phyloP scores from a whole-genome alignment of 2,329 filamentous ascomycete species.

The Cladobotryum protrusum region DNA sequence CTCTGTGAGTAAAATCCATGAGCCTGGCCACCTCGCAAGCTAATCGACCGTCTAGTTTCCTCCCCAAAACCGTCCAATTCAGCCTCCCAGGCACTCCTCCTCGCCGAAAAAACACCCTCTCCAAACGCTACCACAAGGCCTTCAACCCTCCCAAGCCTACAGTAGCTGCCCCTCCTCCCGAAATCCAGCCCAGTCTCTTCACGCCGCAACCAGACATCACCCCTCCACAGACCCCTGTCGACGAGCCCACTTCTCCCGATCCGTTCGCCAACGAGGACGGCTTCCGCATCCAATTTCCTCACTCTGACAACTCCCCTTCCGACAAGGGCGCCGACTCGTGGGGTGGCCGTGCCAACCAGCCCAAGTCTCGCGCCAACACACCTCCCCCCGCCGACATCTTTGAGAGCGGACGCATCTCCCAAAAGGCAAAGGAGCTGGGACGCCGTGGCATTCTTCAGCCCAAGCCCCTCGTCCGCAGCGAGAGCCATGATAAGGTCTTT shows the following conservation, averaged over 20 bases:
- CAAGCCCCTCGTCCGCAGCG: conserved; percentile 44
- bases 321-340: conserved; percentile 72
- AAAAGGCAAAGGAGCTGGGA: conserved; percentile 53
- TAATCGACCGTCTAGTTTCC: conserved; percentile 54
- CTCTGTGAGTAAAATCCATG: conserved; percentile 27
- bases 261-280: conserved; percentile 55
- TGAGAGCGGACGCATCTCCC: conserved; percentile 53
- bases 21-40: background rate
- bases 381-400: conserved; percentile 71
- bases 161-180: conserved; percentile 19
- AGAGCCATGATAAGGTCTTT: conserved; percentile 64
- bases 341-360: conserved; percentile 72
- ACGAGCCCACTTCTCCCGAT: conserved; percentile 39
- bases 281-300: conserved; percentile 49
- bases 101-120: conserved; percentile 25
- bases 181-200: conserved; percentile 49
- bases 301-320: conserved; percentile 54
- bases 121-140: conserved; percentile 4
- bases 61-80: conserved; percentile 90
- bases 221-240: conserved; percentile 50
- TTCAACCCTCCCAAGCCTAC: conserved; percentile 4
- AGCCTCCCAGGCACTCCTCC: conserved; percentile 53
- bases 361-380: conserved; percentile 65
- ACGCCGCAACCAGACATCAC: conserved; percentile 41
- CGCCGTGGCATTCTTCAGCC: conserved; percentile 54